Conservation (phyloP, 1,284 basidiomycete species). For the Ganoderma sinense region DNA sequence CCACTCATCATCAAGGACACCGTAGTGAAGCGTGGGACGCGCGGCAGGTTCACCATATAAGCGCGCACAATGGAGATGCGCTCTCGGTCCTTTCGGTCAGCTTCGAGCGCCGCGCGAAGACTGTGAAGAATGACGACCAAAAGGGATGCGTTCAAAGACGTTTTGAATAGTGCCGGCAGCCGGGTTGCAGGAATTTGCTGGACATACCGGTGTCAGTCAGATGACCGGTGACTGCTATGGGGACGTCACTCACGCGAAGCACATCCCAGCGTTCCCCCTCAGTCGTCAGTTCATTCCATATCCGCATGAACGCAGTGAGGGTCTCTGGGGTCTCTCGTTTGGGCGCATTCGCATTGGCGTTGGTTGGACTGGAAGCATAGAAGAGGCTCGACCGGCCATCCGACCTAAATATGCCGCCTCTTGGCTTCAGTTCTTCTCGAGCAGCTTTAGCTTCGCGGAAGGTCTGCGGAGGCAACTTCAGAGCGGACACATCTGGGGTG, state of each 20-base stretch:
- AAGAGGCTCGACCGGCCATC: slow-evolving; percentile 37
- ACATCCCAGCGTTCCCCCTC: slow-evolving; percentile 32
- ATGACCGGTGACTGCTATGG: slow-evolving; percentile 5
- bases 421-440: slow-evolving; percentile 47
- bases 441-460: slow-evolving; percentile 64
- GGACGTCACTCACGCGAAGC: slow-evolving; percentile 23
- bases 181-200: slow-evolving; percentile 60
- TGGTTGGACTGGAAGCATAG: slow-evolving; percentile 8
- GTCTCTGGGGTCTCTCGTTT: slow-evolving; percentile 47
- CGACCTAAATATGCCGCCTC: slow-evolving; percentile 40
- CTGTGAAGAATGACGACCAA: slow-evolving; percentile 63
- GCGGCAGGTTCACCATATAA: slow-evolving; percentile 60
- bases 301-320: slow-evolving; percentile 63
- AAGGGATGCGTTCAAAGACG: slow-evolving; percentile 67
- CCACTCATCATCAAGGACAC: slow-evolving; percentile 67
- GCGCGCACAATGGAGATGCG: slow-evolving; percentile 42
- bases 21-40: slow-evolving; percentile 67
- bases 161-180: slow-evolving; percentile 68
- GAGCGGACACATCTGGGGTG: slow-evolving; percentile 14
- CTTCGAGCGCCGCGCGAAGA: slow-evolving; percentile 48
- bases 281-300: slow-evolving; percentile 53
- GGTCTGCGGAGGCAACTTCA: slow-evolving; percentile 34
- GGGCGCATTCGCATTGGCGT: slow-evolving; percentile 3
- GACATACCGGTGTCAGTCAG: neutral
- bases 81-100: slow-evolving; percentile 21